phyloP scores from a whole-genome alignment of 148 eudicot species.

The Vaccinium macrocarpon region DNA sequence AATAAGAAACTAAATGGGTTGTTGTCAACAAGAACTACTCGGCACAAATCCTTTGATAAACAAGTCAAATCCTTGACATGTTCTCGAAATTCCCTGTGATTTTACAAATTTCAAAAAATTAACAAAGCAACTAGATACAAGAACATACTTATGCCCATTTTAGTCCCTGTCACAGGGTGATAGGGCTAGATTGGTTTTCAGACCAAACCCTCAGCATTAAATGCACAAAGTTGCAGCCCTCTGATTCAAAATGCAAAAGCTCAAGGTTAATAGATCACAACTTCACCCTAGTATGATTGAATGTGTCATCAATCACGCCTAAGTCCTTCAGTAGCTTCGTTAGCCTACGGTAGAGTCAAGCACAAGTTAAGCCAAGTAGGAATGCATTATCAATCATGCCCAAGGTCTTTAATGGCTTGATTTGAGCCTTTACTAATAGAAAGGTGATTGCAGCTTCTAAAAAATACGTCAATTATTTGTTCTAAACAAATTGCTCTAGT shows the following conservation, averaged over 20 bases:
- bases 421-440: background rate
- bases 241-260: no score
- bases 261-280: background rate
- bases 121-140: no score
- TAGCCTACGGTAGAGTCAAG: no score
- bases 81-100: slow-evolving; percentile 49
- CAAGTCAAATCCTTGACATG: slow-evolving; percentile 57
- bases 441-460: background rate
- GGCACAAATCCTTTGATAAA: slow-evolving; percentile 45
- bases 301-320: no score
- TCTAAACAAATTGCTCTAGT: background rate
- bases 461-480: background rate
- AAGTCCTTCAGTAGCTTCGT: no score
- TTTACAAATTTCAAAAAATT: background rate
- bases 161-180: no score
- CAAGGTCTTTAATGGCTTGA: background rate
- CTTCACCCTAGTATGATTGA: background rate
- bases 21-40: slow-evolving; percentile 57
- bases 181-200: no score
- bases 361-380: background rate
- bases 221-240: no score
- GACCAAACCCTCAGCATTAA: no score
- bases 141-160: no score
- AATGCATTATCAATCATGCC: background rate
- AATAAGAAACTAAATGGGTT: slow-evolving; percentile 62